Base-by-base conservation (phyloP, 208 protist genomes). In the Leishmania aethiopica region DNA sequence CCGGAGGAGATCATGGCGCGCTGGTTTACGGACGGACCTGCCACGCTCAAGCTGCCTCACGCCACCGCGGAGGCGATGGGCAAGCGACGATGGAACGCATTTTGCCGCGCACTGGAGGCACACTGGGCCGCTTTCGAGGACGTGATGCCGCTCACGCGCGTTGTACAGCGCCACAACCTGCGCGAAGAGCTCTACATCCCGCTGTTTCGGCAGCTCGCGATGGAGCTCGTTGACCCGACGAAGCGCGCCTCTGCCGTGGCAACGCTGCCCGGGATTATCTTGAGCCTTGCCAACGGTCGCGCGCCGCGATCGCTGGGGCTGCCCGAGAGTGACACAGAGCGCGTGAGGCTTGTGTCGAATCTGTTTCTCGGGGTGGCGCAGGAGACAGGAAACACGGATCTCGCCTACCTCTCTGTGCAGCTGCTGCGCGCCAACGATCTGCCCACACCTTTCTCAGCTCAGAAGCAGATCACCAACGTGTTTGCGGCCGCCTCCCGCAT, bases 381-480 rank as follows among this genome's bases (percentile, higher is more conserved):
- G 84, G 94, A 97, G 81, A 92, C 90, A 7, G 94, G 94, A 19
- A 94, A 96, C 84, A 92, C 92, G 59, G 92, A 95, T 57, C 77
- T 96, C 11, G 92, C 94, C 69, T 97, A 92, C 78, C 87, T 97
- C 19, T 91, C 90, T 45, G 83, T 96, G 66, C 94, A 97, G 86
- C 90, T 97, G 45, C 87, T 97, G 49, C 94, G 94, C 64, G 92
- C 92, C 11, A 95, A 97, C 81, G 82, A 92, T 75, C 91, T 97
- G 73, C 62, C 86, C 17, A 88, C 92, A 2, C 92, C 94, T 17
- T 96, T 95, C 76, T 77, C 86, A 7, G 90, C 91, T 8, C 94
- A 97, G 85, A 97, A 97, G 80, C 88, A 94, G 79, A 81, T 97
- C 32, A 96, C 94, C 10, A 97, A 94, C 79, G 94, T 96, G 28